Base-by-base conservation (phyloP, 108 stramenopile genomes). In the Cyclotella cryptica region DNA sequence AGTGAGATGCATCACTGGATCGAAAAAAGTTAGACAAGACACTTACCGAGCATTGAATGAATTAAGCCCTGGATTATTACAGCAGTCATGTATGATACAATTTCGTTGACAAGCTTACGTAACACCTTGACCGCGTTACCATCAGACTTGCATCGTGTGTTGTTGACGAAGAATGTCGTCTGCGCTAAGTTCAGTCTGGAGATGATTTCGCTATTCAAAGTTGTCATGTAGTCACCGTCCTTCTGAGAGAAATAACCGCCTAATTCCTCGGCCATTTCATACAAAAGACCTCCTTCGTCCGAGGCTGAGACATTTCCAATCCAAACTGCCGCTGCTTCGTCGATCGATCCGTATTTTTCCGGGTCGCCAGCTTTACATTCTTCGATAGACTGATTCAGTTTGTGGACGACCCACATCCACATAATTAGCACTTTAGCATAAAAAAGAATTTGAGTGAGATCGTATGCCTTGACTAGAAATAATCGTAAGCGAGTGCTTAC, bases 331-430 rank as follows among this genome's bases (percentile, higher is more conserved):
- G 89, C 92, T 26, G 87, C 94, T 51, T 87, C 84, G 57, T 93
- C 92, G 22, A 92, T 86, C 13, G 85, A 85, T 62, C 90, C 84
- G 35, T 84, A 79, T 26, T 85, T 85, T 0, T 60, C 49, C 1
- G 90, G 51, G 26, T 77, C 53, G 26, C 77, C 83, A 30, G 71
- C 55, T 57, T 86, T 81, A 72, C 94, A 93, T 1, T 75, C 45
- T 55, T 84, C 19, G 17, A 95, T 69, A 11, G 89, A 71, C 53
- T 85, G 54, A 60, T 89, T 83, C 40, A 93, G 78, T 44, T 79
- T 55, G 66, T 93, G 91, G 0, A 87, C 86, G 69, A 91, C 80
- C 58, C 87, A 88, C 92, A 93, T 92, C 92, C 92, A 95, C 24
- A 95, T 35, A 83, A 89, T 90, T 1, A 93, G 69, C 12, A 81